These are phyloP conservation scores for Saturnispora quitensis DNA, from an alignment of 805 yeast genomes.

Conservation along the genomic window DNA sequence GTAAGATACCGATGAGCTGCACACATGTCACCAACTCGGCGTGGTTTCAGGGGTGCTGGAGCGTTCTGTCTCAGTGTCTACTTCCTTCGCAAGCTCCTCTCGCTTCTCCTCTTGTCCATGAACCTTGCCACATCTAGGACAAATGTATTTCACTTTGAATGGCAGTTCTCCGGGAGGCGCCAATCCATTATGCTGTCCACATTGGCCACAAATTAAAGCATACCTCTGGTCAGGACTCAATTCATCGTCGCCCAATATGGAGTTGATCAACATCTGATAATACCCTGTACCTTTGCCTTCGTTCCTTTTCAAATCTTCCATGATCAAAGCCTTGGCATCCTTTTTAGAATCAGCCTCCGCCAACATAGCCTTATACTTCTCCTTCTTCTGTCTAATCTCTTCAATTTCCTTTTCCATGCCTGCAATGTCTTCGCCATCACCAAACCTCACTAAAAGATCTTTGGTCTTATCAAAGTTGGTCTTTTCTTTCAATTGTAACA, in stretches of 20 bases:
- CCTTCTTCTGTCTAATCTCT: slow-evolving; percentile 32
- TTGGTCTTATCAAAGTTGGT: slow-evolving; percentile 72
- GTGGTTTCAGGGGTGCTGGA: too few species aligned
- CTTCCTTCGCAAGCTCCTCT: not conserved
- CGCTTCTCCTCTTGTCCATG: not conserved
- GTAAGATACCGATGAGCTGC: too few species aligned
- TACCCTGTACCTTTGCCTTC: slow-evolving; percentile 12
- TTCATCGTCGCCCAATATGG: slow-evolving; percentile 55
- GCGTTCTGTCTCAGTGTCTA: not conserved
- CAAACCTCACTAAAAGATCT: slow-evolving; percentile 58
- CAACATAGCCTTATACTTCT: slow-evolving; percentile 29
- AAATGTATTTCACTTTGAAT: slow-evolving; percentile 40
- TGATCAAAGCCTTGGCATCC: slow-evolving; percentile 17
- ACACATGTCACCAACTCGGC: too few species aligned
- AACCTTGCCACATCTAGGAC: slow-evolving; percentile 50
- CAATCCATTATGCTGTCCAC: slow-evolving; percentile 67
- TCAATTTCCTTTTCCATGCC: slow-evolving; percentile 35
- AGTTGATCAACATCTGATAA: slow-evolving; percentile 32
- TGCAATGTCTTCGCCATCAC: slow-evolving; percentile 39
- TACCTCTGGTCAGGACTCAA: slow-evolving; percentile 47
- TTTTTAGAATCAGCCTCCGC: slow-evolving; percentile 26
- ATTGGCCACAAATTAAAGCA: slow-evolving; percentile 64
- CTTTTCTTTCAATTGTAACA: slow-evolving; percentile 31
- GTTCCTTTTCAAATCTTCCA: slow-evolving; percentile 11
- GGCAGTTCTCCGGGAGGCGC: slow-evolving; percentile 66